Conservation (phyloP, 2,329 filamentous ascomycete genomes). For the Geosmithia flava region DNA sequence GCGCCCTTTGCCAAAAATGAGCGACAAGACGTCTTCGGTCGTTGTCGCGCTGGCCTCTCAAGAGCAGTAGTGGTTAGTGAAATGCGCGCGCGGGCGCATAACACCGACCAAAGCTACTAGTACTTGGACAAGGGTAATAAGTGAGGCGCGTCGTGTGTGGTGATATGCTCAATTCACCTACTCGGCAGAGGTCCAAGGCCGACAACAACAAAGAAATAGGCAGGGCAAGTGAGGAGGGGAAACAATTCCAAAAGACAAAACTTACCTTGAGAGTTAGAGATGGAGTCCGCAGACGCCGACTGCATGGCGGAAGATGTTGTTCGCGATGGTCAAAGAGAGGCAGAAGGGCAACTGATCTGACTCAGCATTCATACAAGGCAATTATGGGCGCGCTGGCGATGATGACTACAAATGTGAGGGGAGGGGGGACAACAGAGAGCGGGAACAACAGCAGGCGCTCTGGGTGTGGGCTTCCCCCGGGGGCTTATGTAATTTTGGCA, state of each 20-base stretch:
- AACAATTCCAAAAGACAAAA: not conserved
- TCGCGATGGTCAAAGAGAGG: conserved; percentile 5
- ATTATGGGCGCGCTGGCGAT: conserved; percentile 1
- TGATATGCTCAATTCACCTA: not conserved
- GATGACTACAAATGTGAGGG: conserved; percentile 3
- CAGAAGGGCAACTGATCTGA: conserved; percentile 11
- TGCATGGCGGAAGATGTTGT: conserved; percentile 2
- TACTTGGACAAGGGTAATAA: too few relatives aligned
- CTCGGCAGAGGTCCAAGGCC: not conserved
- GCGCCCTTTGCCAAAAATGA: too few relatives aligned
- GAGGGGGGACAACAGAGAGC: not conserved
- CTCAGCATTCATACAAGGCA: conserved; percentile 17
- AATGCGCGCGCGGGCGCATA: too few relatives aligned
- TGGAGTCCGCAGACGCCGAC: not conserved
- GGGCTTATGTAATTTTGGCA: conserved; percentile 1
- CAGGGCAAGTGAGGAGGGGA: not conserved
- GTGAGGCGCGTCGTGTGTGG: too few relatives aligned
- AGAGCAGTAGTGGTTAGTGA: too few relatives aligned
- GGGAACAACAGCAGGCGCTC: not conserved
- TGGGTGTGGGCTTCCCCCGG: not conserved
- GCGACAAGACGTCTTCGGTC: too few relatives aligned
- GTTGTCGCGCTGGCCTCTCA: too few relatives aligned
- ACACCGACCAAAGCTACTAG: too few relatives aligned
- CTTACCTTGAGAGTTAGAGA: conserved; percentile 3
- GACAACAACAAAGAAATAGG: not conserved